phyloP scores from a whole-genome alignment of 129 eudicot species.

The Flaveria sonorensis region DNA sequence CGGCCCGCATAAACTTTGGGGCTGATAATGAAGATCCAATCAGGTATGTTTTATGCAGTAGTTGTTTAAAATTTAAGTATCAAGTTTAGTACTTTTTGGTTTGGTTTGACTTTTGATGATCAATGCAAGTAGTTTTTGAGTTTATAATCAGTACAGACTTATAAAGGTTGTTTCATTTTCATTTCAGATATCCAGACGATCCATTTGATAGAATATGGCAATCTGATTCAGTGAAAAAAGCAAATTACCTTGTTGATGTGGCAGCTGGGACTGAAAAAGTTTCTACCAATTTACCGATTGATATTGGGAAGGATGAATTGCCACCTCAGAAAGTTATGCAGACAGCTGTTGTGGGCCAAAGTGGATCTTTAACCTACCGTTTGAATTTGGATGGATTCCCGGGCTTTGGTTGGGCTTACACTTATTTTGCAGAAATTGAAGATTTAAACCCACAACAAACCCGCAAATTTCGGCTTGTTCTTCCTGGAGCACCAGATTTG shows the following conservation, averaged over 20 bases:
- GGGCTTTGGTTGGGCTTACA: conserved; percentile 86
- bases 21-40: conserved; percentile 78
- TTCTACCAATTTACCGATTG: conserved; percentile 67
- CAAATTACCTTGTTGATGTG: conserved; percentile 93
- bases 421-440: conserved; percentile 93
- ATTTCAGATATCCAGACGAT: conserved; percentile 84
- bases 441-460: conserved; percentile 47
- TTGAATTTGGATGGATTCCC: conserved; percentile 94
- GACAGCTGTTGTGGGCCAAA: conserved; percentile 92
- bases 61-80: neutral
- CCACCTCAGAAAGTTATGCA: conserved; percentile 98
- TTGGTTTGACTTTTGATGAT: conserved; percentile 13
- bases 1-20: conserved; percentile 95
- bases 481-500: conserved; percentile 62
- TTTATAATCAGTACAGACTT: neutral
- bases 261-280: conserved; percentile 83
- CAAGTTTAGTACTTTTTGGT: neutral
- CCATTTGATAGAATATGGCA: conserved; percentile 96
- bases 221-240: conserved; percentile 77
- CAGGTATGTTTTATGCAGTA: conserved; percentile 44
- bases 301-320: conserved; percentile 52
- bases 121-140: conserved; percentile 4
- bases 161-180: conserved; percentile 4
- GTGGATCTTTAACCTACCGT: conserved; percentile 79
- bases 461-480: conserved; percentile 69